Evolutionary conservation across 495 filamentous ascomycete genomes (phyloP).

Genomic region (Geopyxis carbonaria): DNA sequence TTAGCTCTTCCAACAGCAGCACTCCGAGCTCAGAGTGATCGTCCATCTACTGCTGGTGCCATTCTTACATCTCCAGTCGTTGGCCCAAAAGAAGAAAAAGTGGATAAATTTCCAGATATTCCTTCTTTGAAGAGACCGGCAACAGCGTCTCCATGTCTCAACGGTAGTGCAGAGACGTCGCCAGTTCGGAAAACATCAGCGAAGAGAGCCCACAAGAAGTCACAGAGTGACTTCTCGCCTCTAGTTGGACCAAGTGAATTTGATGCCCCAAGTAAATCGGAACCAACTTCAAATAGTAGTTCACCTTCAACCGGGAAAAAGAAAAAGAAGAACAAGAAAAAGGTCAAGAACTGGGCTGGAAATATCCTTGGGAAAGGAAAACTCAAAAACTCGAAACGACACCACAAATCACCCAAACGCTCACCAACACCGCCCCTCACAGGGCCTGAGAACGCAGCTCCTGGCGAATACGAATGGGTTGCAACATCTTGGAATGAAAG

Average conservation of each 20-base stretch:
- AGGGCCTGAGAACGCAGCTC: too few species aligned
- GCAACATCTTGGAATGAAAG: conserved; percentile 25
- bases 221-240: conserved; percentile 23
- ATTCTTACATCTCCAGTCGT: conserved; percentile 16
- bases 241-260: conserved; percentile 9
- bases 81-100: too few species aligned
- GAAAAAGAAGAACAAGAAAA: conserved; percentile 26
- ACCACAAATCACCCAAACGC: conserved; percentile 15
- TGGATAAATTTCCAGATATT: not conserved
- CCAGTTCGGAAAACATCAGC: conserved; percentile 10
- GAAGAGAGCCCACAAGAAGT: conserved; percentile 24
- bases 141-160: conserved; percentile 9
- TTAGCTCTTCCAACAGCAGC: conserved; percentile 19
- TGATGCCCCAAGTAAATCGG: not conserved
- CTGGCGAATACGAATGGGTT: conserved; percentile 22
- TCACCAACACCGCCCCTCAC: conserved; percentile 20
- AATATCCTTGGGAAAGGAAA: conserved; percentile 21
- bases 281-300: not conserved
- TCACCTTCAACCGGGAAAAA: conserved; percentile 11
- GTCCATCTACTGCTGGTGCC: conserved; percentile 23
- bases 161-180: conserved; percentile 7
- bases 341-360: conserved; percentile 25
- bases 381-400: conserved; percentile 19
- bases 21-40: conserved; percentile 19
- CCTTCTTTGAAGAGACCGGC: conserved; percentile 14